These are phyloP conservation scores for Earliella scabrosa DNA, from an alignment of 1,284 basidiomycete genomes.

Conservation along the genomic window DNA sequence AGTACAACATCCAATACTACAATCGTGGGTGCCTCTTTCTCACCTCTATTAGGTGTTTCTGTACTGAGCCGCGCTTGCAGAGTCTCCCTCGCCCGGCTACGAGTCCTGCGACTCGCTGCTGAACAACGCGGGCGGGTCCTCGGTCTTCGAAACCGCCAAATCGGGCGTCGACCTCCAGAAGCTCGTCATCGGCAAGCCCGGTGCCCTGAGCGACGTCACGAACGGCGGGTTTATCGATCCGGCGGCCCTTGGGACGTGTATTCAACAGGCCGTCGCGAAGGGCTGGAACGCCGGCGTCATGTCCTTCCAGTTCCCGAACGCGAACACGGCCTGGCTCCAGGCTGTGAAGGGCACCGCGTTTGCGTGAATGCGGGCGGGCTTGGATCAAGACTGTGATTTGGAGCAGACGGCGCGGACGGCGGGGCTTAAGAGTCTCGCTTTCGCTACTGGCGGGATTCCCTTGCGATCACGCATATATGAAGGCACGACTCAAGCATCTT, in stretches of 20 bases:
- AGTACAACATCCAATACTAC: conserved; percentile 65
- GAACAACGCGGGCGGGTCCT: conserved; percentile 36
- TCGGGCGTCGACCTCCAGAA: conserved; percentile 53
- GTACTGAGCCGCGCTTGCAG: not conserved
- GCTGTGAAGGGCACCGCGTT: conserved; percentile 16
- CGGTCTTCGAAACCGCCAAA: conserved; percentile 62
- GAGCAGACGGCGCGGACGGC: too few species aligned
- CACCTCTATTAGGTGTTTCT: not conserved
- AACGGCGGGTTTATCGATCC: conserved; percentile 55
- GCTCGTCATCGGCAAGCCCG: conserved; percentile 65
- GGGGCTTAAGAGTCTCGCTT: not conserved
- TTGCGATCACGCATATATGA: too few species aligned
- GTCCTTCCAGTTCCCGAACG: conserved; percentile 25
- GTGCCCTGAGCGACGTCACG: conserved; percentile 46
- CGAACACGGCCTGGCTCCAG: conserved; percentile 19
- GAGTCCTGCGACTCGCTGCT: conserved; percentile 58
- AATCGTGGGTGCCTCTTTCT: conserved; percentile 46
- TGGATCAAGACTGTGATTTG: too few species aligned
- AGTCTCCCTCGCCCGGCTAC: conserved; percentile 26
- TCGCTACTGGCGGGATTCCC: too few species aligned
- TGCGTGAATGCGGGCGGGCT: not conserved
- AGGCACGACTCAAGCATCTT: too few species aligned
- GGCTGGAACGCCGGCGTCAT: conserved; percentile 54
- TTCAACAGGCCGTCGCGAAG: conserved; percentile 52
- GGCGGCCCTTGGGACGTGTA: conserved; percentile 54